A percentile compares a stretch with the other conserved stretches of the same genome.
Evolutionary conservation across 805 yeast genomes (phyloP).

Genomic region (Suhomyces tanzawaensis): DNA sequence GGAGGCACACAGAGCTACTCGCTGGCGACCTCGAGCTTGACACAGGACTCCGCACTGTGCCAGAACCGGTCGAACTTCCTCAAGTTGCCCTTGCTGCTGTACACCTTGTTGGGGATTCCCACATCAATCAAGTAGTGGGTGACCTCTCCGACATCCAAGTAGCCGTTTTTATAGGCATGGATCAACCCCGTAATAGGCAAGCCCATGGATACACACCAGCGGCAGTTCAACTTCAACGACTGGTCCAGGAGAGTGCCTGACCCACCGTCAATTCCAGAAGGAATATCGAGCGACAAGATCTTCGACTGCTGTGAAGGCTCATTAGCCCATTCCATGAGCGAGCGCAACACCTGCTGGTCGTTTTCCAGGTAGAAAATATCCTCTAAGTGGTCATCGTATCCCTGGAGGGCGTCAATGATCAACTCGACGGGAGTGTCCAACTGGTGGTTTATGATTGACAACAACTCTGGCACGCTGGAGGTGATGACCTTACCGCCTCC

Average conservation of each 20-base stretch:
- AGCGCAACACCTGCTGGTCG: conserved; percentile 37
- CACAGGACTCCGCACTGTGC: conserved; percentile 36
- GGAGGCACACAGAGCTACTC: not conserved
- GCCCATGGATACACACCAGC: conserved; percentile 68
- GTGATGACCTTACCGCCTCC: conserved; percentile 64
- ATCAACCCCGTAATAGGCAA: conserved; percentile 65
- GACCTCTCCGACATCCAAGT: conserved; percentile 46
- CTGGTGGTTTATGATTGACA: conserved; percentile 39
- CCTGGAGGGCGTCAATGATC: conserved; percentile 81
- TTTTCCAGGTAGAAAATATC: conserved; percentile 46
- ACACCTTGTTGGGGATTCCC: conserved; percentile 65
- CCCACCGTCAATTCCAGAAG: conserved; percentile 81
- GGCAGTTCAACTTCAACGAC: conserved; percentile 41
- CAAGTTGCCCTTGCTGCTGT: conserved; percentile 36
- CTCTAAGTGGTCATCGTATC: conserved; percentile 66
- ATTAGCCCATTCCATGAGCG: conserved; percentile 69
- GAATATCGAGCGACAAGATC: conserved; percentile 70
- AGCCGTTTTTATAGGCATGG: conserved; percentile 58
- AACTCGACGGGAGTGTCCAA: conserved; percentile 76
- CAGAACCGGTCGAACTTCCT: conserved; percentile 46
- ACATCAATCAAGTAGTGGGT: conserved; percentile 63
- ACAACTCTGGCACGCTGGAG: conserved; percentile 33
- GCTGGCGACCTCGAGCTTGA: conserved; percentile 16
- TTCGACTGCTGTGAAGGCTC: conserved; percentile 38
- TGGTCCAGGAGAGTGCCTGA: conserved; percentile 53